Conservation (phyloP, 2,329 filamentous ascomycete genomes). For the Cordyceps farinosa region DNA sequence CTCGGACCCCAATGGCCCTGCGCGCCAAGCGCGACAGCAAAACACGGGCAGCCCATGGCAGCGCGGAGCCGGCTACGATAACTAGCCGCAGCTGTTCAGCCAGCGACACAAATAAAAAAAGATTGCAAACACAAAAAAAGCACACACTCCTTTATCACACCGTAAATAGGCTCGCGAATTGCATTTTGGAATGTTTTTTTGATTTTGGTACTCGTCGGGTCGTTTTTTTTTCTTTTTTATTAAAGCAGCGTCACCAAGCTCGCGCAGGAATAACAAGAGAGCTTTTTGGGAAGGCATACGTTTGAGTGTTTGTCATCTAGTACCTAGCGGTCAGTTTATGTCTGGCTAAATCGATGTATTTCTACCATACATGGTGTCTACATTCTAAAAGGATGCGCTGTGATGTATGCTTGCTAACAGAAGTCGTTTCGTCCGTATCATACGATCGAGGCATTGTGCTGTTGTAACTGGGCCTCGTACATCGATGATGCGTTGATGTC, state of each 20-base stretch:
- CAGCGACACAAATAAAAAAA: neutral
- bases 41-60: conserved; percentile 13
- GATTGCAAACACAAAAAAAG: neutral
- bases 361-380: neutral
- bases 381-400: neutral
- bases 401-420: neutral
- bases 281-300: neutral
- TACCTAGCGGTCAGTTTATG: neutral
- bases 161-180: conserved; percentile 11
- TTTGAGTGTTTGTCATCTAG: neutral
- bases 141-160: neutral
- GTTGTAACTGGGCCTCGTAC: too few species aligned
- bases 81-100: neutral
- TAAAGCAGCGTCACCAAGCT: neutral
- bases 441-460: too few species aligned
- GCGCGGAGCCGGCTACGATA: conserved; percentile 16
- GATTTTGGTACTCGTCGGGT: neutral
- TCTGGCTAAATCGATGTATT: conserved; percentile 5
- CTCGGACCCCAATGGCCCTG: conserved; percentile 4
- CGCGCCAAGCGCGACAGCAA: conserved; percentile 5
- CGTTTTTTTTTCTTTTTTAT: neutral
- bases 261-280: conserved; percentile 7
- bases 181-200: conserved; percentile 10
- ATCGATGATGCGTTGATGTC: too few species aligned
- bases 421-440: too few species aligned